Percentiles rank a stretch among this genome's conserved stretches.
Evolutionary conservation across 2,329 filamentous ascomycete genomes (phyloP).

Genomic region (Coniella vitis): DNA sequence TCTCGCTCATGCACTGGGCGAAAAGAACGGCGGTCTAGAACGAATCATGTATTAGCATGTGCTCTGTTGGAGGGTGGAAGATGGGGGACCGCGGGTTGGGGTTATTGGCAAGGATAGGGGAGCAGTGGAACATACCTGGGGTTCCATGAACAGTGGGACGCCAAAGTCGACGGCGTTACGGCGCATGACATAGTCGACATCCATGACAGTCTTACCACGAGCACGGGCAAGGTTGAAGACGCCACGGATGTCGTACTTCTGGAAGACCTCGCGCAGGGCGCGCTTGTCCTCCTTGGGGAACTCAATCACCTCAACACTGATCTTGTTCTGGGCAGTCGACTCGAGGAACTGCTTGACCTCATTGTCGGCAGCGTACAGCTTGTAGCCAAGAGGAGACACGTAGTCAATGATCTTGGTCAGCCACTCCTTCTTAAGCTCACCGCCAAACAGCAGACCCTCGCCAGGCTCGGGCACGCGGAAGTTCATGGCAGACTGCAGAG

Average conservation of each 20-base stretch:
- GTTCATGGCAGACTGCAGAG: slow-evolving; percentile 96
- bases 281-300: slow-evolving; percentile 97
- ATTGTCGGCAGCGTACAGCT: slow-evolving; percentile 78
- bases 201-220: slow-evolving; percentile 74
- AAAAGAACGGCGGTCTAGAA: slow-evolving; percentile 86
- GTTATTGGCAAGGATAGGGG: no score
- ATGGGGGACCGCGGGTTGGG: no score
- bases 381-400: slow-evolving; percentile 84
- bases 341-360: slow-evolving; percentile 82
- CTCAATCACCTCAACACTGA: slow-evolving; percentile 82
- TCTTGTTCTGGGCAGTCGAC: slow-evolving; percentile 56
- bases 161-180: slow-evolving; percentile 98
- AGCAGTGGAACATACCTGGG: slow-evolving; percentile 61
- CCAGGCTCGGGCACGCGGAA: slow-evolving; percentile 94
- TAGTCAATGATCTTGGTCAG: slow-evolving; percentile 79
- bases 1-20: slow-evolving; percentile 93
- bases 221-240: slow-evolving; percentile 89
- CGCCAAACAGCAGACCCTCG: slow-evolving; percentile 91
- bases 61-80: not conserved
- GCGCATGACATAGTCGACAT: slow-evolving; percentile 98
- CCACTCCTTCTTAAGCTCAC: slow-evolving; percentile 65
- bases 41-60: slow-evolving; percentile 24
- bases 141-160: slow-evolving; percentile 96
- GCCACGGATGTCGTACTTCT: slow-evolving; percentile 93
- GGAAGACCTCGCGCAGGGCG: slow-evolving; percentile 86